These are phyloP conservation scores for Plasmodium blacklocki DNA, from an alignment of 169 alveolate genomes.

Conservation along the genomic window DNA sequence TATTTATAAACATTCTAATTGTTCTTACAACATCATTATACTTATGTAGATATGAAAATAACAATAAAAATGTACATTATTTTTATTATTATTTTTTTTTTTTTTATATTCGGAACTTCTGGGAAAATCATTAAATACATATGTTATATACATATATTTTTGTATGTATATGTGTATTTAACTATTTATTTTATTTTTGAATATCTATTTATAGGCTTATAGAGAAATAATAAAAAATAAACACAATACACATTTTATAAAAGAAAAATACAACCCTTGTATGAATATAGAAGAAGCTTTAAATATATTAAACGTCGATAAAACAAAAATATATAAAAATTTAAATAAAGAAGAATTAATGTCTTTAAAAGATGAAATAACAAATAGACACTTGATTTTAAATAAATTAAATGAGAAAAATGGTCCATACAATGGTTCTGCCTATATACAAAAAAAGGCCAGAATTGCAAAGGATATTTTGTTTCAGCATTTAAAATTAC, in stretches of 20 bases:
- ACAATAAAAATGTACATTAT: no score
- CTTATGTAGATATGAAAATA: no score
- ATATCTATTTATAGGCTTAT: slow-evolving; percentile 34
- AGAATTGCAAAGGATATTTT: slow-evolving; percentile 48
- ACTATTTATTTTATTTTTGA: neutral
- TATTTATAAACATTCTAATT: neutral
- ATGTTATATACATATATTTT: neutral
- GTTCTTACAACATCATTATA: no score
- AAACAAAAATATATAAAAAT: slow-evolving; percentile 37
- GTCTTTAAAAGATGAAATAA: slow-evolving; percentile 47
- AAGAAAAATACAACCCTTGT: slow-evolving; percentile 53
- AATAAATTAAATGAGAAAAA: slow-evolving; percentile 42
- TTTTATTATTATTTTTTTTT: neutral
- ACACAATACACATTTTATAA: slow-evolving; percentile 43
- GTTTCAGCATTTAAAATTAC: slow-evolving; percentile 34
- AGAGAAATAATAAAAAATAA: slow-evolving; percentile 61
- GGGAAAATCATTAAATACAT: neutral
- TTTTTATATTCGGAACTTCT: neutral
- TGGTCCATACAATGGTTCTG: slow-evolving; percentile 66
- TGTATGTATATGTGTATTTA: neutral
- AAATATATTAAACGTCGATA: slow-evolving; percentile 45
- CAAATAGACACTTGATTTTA: slow-evolving; percentile 40
- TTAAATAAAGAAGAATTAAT: slow-evolving; percentile 46
- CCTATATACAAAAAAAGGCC: slow-evolving; percentile 60
- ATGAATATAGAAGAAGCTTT: slow-evolving; percentile 73